These are phyloP conservation scores for Escovopsis sp. DNA, from an alignment of 2,329 filamentous ascomycete genomes.

Conservation along the genomic window DNA sequence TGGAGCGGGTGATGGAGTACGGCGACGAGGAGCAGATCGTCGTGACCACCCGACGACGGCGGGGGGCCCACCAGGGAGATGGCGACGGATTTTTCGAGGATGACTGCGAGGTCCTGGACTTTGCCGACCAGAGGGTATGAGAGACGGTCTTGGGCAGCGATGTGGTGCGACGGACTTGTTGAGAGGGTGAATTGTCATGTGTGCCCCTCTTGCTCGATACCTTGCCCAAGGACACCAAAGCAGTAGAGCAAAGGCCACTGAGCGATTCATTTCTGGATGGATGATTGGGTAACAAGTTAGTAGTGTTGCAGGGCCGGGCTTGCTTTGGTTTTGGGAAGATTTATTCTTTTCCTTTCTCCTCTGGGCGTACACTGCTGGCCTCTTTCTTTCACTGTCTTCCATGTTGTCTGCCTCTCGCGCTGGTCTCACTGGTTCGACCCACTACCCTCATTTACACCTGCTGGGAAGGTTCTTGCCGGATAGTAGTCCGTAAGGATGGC, in stretches of 20 bases:
- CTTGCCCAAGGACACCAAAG: no score
- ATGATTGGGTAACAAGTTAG: neutral
- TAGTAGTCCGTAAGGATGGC: no score
- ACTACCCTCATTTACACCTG: no score
- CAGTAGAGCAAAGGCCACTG: slow-evolving; percentile 4
- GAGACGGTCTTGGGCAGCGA: neutral
- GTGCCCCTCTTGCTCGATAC: slow-evolving; percentile 5
- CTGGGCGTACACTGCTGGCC: no score
- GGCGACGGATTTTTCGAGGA: slow-evolving; percentile 82
- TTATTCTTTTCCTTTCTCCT: no score
- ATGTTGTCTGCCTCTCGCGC: no score
- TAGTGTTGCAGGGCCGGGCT: slow-evolving; percentile 1
- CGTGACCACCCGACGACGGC: slow-evolving; percentile 61
- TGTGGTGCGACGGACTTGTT: no score
- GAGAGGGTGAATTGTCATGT: no score
- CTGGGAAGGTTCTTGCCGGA: no score
- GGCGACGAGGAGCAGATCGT: slow-evolving; percentile 63
- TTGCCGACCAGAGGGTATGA: slow-evolving; percentile 56
- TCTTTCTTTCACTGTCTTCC: slow-evolving; percentile 8
- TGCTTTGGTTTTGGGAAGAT: slow-evolving; percentile 1
- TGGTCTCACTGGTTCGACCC: no score
- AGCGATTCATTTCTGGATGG: no score
- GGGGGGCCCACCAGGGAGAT: slow-evolving; percentile 35
- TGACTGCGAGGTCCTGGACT: slow-evolving; percentile 81
- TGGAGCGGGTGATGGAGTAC: slow-evolving; percentile 46